Evolutionary conservation across 176 grass and related monocot species (phyloP).

Genomic region (Leersia perrieri): DNA sequence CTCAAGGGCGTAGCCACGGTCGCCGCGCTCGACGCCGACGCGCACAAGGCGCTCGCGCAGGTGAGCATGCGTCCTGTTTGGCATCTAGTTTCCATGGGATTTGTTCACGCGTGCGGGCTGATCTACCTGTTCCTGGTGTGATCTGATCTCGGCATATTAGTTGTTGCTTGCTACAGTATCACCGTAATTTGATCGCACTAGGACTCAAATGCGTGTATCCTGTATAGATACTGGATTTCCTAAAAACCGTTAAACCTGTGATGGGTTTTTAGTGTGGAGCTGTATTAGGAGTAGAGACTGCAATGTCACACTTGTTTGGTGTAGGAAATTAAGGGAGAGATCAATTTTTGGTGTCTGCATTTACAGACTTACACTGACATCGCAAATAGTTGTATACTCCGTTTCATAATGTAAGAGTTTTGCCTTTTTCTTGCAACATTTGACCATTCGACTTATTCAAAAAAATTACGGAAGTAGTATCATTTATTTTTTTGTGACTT

Average conservation of each 20-base stretch:
- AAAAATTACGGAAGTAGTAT: too few relatives aligned
- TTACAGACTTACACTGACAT: too few relatives aligned
- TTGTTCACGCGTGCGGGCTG: background rate
- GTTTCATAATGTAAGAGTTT: too few relatives aligned
- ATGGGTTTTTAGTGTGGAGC: background rate
- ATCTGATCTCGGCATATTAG: background rate
- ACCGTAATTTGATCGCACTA: background rate
- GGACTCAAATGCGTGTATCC: background rate
- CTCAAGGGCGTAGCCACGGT: conserved; percentile 88
- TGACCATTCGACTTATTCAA: too few relatives aligned
- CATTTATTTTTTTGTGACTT: too few relatives aligned
- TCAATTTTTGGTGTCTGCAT: background rate
- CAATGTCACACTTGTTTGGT: background rate
- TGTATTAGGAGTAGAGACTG: background rate
- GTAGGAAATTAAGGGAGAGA: background rate
- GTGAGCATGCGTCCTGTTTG: conserved; percentile 23
- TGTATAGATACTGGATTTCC: too few relatives aligned
- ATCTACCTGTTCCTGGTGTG: conserved; percentile 18
- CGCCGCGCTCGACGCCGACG: conserved; percentile 87
- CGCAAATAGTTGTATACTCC: too few relatives aligned
- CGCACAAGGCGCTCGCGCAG: conserved; percentile 83
- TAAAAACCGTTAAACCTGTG: background rate
- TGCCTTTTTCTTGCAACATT: too few relatives aligned
- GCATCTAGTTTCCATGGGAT: conserved; percentile 18
- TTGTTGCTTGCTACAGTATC: background rate